Evolutionary conservation across 495 filamentous ascomycete genomes (phyloP).

Genomic region (Saxispiralis lemnorum): DNA sequence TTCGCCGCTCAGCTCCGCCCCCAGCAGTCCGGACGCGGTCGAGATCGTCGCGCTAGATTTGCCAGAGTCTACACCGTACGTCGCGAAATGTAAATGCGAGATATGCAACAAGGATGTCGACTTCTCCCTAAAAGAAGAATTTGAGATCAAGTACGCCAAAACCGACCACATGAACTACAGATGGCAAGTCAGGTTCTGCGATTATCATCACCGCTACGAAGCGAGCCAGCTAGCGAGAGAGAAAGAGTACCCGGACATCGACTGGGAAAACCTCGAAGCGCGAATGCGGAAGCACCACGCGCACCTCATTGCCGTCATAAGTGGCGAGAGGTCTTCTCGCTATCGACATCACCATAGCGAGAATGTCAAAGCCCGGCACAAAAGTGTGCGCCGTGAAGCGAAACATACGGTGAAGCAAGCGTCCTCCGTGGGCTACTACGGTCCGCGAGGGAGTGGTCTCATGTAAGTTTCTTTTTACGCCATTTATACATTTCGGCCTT

Average conservation of each 20-base stretch:
- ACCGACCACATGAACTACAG: conserved; percentile 10
- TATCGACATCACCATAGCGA: conserved; percentile 44
- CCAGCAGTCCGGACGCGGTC: background rate
- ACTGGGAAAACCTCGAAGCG: conserved; percentile 53
- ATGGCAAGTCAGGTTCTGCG: conserved; percentile 43
- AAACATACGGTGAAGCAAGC: conserved; percentile 14
- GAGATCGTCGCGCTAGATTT: conserved; percentile 1
- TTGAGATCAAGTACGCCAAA: conserved; percentile 3
- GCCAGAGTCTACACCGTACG: background rate
- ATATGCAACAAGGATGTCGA: conserved; percentile 8
- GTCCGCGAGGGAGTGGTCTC: conserved; percentile 50
- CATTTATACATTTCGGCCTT: too few species aligned
- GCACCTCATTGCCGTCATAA: conserved; percentile 42
- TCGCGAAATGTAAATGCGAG: background rate
- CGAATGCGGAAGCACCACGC: conserved; percentile 41
- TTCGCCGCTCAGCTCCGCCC: conserved; percentile 4
- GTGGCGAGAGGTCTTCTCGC: conserved; percentile 34
- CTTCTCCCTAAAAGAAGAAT: conserved; percentile 4
- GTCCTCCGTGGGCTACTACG: conserved; percentile 56
- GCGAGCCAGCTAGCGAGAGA: conserved; percentile 43
- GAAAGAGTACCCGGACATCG: conserved; percentile 57
- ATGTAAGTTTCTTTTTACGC: conserved; percentile 36
- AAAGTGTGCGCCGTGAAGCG: conserved; percentile 18
- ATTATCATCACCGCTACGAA: conserved; percentile 41
- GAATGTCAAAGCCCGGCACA: conserved; percentile 40